phyloP scores from a whole-genome alignment of 495 filamentous ascomycete genomes.

The Neurospora terricola region DNA sequence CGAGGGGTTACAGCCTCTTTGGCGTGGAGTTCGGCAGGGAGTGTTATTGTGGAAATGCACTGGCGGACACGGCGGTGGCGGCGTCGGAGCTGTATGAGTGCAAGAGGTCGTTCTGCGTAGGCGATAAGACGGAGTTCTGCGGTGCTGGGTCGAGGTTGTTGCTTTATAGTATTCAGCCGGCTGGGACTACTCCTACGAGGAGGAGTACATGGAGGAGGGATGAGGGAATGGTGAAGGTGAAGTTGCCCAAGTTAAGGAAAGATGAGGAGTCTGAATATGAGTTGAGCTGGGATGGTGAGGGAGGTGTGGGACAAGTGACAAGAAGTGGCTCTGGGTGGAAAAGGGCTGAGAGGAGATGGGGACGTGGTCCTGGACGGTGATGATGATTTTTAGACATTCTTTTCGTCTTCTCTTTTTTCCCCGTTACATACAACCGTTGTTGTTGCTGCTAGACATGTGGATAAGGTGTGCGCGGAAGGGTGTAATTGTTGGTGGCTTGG shows the following conservation, averaged over 20 bases:
- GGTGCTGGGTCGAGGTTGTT: conserved; percentile 12
- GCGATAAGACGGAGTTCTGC: conserved; percentile 16
- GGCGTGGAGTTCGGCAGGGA: conserved; percentile 22
- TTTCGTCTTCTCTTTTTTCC: not conserved
- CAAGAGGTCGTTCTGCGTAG: conserved; percentile 17
- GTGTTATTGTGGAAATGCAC: conserved; percentile 20
- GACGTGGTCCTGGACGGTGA: not conserved
- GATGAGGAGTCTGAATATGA: not conserved
- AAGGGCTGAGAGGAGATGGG: not conserved
- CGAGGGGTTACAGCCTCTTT: conserved; percentile 8
- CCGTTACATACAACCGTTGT: not conserved
- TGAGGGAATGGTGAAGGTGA: not conserved
- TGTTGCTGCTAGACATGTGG: not conserved
- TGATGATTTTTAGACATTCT: not conserved
- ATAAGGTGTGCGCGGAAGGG: not conserved
- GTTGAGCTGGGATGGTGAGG: not conserved
- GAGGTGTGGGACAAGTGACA: not conserved
- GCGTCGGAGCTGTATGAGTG: conserved; percentile 11
- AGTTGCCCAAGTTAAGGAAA: not conserved
- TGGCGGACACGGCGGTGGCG: not conserved
- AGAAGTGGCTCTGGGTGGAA: not conserved
- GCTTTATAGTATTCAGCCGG: conserved; percentile 7
- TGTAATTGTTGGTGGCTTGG: not conserved
- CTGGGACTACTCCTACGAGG: not conserved
- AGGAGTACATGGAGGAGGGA: not conserved